Evolutionary conservation across 2,329 filamentous ascomycete species (phyloP), one percentile per base, ranked within the genome.

Genomic region (Emmonsiellopsis sp.): DNA sequence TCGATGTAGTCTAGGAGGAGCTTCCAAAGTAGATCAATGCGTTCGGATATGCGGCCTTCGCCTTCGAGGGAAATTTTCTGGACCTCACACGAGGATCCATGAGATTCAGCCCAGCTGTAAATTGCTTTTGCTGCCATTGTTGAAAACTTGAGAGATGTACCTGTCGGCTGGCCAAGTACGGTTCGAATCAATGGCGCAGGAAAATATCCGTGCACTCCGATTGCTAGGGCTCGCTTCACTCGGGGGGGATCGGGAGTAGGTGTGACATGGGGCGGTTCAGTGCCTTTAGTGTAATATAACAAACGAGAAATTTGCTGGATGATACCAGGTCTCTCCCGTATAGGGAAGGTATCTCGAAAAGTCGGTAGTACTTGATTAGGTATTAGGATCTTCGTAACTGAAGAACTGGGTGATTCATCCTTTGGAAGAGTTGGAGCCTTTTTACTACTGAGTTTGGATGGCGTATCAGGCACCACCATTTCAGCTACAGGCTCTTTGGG

Each of bases 61-160:
- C 92, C 92, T 71, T 98, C 93, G 0, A 98, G 78, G 0, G 92
- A 89, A 11, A 97, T 87, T 66, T 94, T 96, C 64, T 96, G 90
- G 53, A 98, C 88, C 60, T 94, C 86, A 57, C 90, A 86, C 2
- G 77, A 73, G 56, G 85, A 89, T 0, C 87, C 85, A 58, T 88
- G 82, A 10, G 75, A 75, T 51, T 88, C 82, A 0, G 88, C 82
- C 88, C 91, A 98, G 55, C 85, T 79, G 54, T 85, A 81, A 61
- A 98, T 92, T 1, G 88, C 86, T 40, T 87, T 83, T 5, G 90
- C 90, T 14, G 87, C 87, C 63, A 92, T 85, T 58, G 87, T 92
- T 8, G 91, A 89, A 65, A 98, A 98, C 42, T 90, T 85, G 53
- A 97, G 83, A 0, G 92, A 97, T 0, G 93, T 98, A 5, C 93